Evolutionary conservation across 2,329 filamentous ascomycete species (phyloP).

Genomic region (Pseudogymnoascus sp.): DNA sequence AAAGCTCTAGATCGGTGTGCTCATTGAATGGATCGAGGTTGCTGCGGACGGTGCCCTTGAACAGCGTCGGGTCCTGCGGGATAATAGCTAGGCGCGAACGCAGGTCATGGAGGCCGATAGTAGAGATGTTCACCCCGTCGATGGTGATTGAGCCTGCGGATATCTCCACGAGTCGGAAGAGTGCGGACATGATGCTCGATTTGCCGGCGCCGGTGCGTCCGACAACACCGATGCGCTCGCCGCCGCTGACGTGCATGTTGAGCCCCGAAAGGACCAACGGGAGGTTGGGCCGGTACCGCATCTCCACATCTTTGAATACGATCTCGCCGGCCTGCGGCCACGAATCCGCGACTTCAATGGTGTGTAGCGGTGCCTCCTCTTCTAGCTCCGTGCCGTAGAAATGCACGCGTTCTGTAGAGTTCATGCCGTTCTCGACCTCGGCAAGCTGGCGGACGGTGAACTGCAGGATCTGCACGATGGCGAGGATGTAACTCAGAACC

Average conservation of each 20-base stretch:
- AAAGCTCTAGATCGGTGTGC: slow-evolving; percentile 68
- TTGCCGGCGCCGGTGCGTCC: slow-evolving; percentile 78
- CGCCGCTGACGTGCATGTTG: slow-evolving; percentile 62
- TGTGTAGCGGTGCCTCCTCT: slow-evolving; percentile 78
- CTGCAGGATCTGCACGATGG: slow-evolving; percentile 91
- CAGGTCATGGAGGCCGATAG: slow-evolving; percentile 65
- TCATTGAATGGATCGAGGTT: slow-evolving; percentile 77
- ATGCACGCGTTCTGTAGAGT: slow-evolving; percentile 82
- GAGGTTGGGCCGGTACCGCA: slow-evolving; percentile 66
- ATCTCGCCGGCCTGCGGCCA: slow-evolving; percentile 90
- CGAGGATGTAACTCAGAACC: slow-evolving; percentile 85
- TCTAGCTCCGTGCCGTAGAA: slow-evolving; percentile 84
- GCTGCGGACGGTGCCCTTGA: slow-evolving; percentile 68
- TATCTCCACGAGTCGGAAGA: slow-evolving; percentile 67
- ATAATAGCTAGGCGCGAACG: slow-evolving; percentile 73
- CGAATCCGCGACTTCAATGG: slow-evolving; percentile 57
- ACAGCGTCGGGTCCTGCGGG: slow-evolving; percentile 75
- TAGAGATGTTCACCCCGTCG: slow-evolving; percentile 61
- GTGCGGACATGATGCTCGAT: slow-evolving; percentile 72
- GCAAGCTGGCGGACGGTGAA: slow-evolving; percentile 90
- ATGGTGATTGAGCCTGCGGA: slow-evolving; percentile 54
- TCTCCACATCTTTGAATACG: slow-evolving; percentile 63
- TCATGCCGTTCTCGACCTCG: slow-evolving; percentile 98
- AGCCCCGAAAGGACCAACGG: slow-evolving; percentile 66
- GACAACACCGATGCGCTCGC: slow-evolving; percentile 74